Percentiles rank a stretch among this genome's conserved stretches.
phyloP scores from a whole-genome alignment of 2,329 filamentous ascomycete genomes.

The Aspergillus neoniger region DNA sequence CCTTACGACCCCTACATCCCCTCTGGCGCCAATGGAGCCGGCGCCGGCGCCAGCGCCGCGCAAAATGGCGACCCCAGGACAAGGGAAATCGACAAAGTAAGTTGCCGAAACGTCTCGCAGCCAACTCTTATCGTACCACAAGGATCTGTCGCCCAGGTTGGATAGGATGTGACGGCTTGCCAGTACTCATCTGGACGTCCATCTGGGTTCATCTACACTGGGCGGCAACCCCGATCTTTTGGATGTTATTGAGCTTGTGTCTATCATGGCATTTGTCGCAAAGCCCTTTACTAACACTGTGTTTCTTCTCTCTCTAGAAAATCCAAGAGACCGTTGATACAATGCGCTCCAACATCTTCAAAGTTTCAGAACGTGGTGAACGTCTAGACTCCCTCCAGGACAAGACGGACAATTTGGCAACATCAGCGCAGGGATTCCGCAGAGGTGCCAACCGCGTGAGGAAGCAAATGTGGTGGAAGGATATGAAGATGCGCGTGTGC shows the following conservation, averaged over 20 bases:
- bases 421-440: slow-evolving; percentile 92
- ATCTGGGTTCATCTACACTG: no score
- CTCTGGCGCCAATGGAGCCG: slow-evolving; percentile 55
- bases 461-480: slow-evolving; percentile 99
- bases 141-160: background rate
- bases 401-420: slow-evolving; percentile 89
- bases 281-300: background rate
- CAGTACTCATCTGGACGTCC: background rate
- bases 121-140: background rate
- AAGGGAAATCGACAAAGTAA: slow-evolving; percentile 80
- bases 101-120: slow-evolving; percentile 40
- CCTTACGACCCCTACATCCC: slow-evolving; percentile 92
- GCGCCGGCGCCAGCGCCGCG: slow-evolving; percentile 51
- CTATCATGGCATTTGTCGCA: background rate
- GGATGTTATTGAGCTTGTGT: background rate
- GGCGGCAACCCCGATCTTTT: background rate
- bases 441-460: slow-evolving; percentile 93
- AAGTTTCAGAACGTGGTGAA: slow-evolving; percentile 90
- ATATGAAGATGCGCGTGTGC: slow-evolving; percentile 99
- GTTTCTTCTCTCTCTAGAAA: slow-evolving; percentile 63
- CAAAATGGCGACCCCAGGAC: slow-evolving; percentile 65
- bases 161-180: background rate
- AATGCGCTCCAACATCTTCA: slow-evolving; percentile 98
- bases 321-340: slow-evolving; percentile 93
- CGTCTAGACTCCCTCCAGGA: slow-evolving; percentile 84